Evolutionary conservation across 139 green algal genomes (phyloP).

Genomic region (Zygnema circumcarinatum): DNA sequence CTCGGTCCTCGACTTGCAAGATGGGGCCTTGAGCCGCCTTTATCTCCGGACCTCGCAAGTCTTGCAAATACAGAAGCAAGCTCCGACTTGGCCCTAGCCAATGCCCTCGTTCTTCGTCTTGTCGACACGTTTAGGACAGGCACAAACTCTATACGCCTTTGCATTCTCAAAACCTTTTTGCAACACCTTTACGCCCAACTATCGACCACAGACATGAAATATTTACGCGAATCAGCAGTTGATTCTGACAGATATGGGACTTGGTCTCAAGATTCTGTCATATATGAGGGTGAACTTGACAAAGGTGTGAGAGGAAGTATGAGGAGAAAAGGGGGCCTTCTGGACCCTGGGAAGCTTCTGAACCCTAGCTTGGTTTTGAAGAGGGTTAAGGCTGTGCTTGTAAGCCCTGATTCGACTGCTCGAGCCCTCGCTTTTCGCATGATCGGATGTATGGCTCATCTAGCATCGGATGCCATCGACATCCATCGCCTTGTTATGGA

Average conservation of each 20-base stretch:
- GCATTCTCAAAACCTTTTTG: constrained; percentile 16
- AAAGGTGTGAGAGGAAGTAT: background rate
- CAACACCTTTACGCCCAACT: background rate
- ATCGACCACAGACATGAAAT: background rate
- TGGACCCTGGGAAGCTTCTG: constrained; percentile 16
- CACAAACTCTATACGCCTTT: constrained; percentile 19
- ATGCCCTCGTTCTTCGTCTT: constrained; percentile 7
- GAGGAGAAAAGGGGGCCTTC: constrained; percentile 20
- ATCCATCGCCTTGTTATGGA: constrained; percentile 17
- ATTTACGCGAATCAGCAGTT: background rate
- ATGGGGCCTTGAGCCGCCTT: constrained; percentile 16
- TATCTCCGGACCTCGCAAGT: background rate
- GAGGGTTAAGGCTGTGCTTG: constrained; percentile 5
- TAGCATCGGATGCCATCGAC: constrained; percentile 3
- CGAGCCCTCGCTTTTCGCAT: constrained; percentile 12
- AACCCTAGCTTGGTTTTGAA: constrained; percentile 17
- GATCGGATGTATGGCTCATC: constrained; percentile 20
- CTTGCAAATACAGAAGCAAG: background rate
- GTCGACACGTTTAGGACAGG: constrained; percentile 25
- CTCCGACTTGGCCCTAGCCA: constrained; percentile 1
- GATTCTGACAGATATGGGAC: background rate
- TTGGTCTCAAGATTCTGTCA: constrained; percentile 14
- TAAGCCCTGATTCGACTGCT: background rate
- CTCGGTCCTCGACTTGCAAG: constrained; percentile 8
- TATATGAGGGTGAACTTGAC: background rate